Evolutionary conservation across 768 basidiomycete species (phyloP).

Genomic region (Rubroboletus pulcherrimus): DNA sequence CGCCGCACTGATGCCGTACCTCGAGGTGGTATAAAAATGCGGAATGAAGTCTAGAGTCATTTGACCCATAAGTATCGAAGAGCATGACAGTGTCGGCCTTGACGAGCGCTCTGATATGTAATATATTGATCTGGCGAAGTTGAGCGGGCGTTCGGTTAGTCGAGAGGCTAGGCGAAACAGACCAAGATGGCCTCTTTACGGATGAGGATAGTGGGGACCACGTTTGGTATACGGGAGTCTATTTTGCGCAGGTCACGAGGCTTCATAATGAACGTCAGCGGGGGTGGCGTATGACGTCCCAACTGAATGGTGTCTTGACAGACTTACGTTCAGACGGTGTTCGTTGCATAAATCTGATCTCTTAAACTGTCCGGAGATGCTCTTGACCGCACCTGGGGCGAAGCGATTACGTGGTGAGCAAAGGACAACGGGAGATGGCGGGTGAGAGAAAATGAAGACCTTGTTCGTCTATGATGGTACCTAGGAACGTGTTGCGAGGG

Average conservation of each 20-base stretch:
- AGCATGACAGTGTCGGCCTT: constrained; percentile 90
- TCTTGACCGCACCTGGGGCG: constrained; percentile 72
- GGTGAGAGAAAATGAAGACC: constrained; percentile 44
- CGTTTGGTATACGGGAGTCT: constrained; percentile 89
- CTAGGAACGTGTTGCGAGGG: constrained; percentile 38
- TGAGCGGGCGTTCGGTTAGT: constrained; percentile 10
- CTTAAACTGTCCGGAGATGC: constrained; percentile 85
- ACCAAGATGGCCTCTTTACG: constrained; percentile 87
- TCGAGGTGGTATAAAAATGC: constrained; percentile 87
- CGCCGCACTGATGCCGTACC: constrained; percentile 38
- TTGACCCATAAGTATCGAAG: constrained; percentile 89
- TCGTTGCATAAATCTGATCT: constrained; percentile 85
- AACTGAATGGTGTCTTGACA: constrained; percentile 11
- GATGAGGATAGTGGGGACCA: constrained; percentile 90
- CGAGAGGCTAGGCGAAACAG: constrained; percentile 26
- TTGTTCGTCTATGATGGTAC: constrained; percentile 82
- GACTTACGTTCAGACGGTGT: constrained; percentile 83
- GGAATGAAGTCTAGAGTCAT: constrained; percentile 81
- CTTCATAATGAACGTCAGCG: constrained; percentile 39
- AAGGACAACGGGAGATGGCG: not conserved
- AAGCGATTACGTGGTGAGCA: constrained; percentile 27
- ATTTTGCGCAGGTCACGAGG: constrained; percentile 96
- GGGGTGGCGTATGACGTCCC: constrained; percentile 16
- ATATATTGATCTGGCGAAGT: constrained; percentile 70
- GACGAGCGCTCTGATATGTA: constrained; percentile 92